These are phyloP conservation scores for Mycena rebaudengoi DNA, from an alignment of 768 basidiomycete species.

Conservation along the genomic window DNA sequence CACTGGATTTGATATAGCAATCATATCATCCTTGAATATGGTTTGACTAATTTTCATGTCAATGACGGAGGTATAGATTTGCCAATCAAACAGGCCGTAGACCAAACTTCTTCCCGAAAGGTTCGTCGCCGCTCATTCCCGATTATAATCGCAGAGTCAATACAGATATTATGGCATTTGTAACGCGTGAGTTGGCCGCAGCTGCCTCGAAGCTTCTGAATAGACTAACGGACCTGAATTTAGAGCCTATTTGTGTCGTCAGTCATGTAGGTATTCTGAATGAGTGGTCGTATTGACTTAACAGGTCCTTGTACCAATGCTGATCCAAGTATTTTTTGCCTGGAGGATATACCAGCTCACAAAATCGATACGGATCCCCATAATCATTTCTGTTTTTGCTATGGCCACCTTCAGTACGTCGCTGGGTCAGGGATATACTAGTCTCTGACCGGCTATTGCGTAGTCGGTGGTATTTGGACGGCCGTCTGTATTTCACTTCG, in stretches of 20 bases:
- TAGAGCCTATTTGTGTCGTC: constrained; percentile 44
- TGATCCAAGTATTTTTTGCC: constrained; percentile 56
- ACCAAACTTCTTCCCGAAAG: constrained; percentile 21
- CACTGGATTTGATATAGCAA: constrained; percentile 52
- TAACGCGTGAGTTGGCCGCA: constrained; percentile 24
- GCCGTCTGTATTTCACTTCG: neutral
- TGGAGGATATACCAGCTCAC: constrained; percentile 49
- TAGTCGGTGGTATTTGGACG: constrained; percentile 54
- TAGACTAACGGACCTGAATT: neutral
- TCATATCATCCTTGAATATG: constrained; percentile 55
- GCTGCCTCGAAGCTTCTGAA: constrained; percentile 6
- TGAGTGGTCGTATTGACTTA: neutral
- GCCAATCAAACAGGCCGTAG: constrained; percentile 3
- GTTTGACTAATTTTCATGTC: constrained; percentile 21
- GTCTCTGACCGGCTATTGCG: neutral
- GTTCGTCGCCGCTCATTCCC: constrained; percentile 11
- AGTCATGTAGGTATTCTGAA: neutral
- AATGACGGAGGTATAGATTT: neutral
- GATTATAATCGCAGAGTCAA: neutral
- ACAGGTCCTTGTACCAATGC: constrained; percentile 53
- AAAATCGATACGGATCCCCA: constrained; percentile 43
- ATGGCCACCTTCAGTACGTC: constrained; percentile 45
- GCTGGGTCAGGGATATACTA: neutral
- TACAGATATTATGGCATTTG: constrained; percentile 26
- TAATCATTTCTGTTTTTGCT: constrained; percentile 41